These are phyloP conservation scores for Pseudognaphalium luteoalbum DNA, from an alignment of 129 eudicot species.

Conservation along the genomic window DNA sequence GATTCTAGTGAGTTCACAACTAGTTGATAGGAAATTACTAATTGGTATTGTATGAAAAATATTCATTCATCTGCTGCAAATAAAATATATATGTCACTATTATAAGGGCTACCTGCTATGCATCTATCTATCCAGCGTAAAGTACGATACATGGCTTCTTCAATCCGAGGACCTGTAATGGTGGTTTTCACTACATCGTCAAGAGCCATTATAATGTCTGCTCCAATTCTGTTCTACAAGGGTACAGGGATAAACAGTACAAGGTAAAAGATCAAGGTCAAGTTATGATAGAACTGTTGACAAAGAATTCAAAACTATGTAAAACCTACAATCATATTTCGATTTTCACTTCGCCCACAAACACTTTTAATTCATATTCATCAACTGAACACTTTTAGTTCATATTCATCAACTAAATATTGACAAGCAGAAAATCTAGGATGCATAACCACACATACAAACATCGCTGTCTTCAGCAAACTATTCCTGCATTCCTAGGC, in stretches of 20 bases:
- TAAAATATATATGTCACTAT: background rate
- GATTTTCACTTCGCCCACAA: slow-evolving; percentile 21
- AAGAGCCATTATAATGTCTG: slow-evolving; percentile 97
- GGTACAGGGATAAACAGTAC: slow-evolving; percentile 28
- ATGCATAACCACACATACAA: slow-evolving; percentile 11
- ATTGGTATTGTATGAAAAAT: background rate
- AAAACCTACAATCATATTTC: background rate
- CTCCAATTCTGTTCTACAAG: slow-evolving; percentile 94
- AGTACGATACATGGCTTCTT: slow-evolving; percentile 97
- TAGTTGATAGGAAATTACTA: slow-evolving; percentile 12
- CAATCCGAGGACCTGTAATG: slow-evolving; percentile 86
- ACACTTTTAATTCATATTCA: background rate
- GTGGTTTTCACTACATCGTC: slow-evolving; percentile 97
- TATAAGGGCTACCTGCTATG: slow-evolving; percentile 62
- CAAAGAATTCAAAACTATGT: slow-evolving; percentile 7
- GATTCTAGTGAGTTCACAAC: slow-evolving; percentile 12
- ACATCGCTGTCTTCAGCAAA: background rate
- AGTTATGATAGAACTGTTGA: background rate
- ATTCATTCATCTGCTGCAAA: slow-evolving; percentile 14
- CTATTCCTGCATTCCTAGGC: background rate
- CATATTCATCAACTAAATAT: background rate
- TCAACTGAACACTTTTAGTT: background rate
- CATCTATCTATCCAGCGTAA: slow-evolving; percentile 98
- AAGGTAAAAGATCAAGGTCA: slow-evolving; percentile 25
- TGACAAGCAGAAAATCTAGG: slow-evolving; percentile 12